phyloP scores from a whole-genome alignment of 306 rosid species.

The Fagus crenata region DNA sequence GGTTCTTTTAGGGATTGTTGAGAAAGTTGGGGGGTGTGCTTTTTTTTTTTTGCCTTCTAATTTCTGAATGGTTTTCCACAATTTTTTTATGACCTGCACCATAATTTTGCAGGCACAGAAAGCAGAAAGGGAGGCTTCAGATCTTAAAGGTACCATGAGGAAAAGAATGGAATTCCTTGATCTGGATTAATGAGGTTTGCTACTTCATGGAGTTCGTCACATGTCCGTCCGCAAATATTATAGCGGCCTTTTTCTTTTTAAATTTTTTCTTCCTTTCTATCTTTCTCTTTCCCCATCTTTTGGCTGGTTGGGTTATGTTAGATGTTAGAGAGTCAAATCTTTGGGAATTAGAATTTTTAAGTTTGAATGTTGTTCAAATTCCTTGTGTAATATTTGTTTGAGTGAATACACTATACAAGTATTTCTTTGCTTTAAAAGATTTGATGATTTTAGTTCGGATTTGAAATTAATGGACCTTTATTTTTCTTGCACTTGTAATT shows the following conservation, averaged over 20 bases:
- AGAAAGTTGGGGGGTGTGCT: neutral
- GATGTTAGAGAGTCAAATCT: constrained; percentile 29
- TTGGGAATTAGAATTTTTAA: constrained; percentile 29
- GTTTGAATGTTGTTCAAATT: constrained; percentile 35
- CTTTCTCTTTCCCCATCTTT: neutral
- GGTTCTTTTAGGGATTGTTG: neutral
- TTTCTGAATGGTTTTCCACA: neutral
- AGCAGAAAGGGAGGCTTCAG: constrained; percentile 82
- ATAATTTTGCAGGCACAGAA: constrained; percentile 69
- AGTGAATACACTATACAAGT: constrained; percentile 23
- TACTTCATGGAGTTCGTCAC: constrained; percentile 21
- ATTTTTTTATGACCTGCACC: neutral
- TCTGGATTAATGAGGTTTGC: constrained; percentile 46
- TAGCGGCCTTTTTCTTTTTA: constrained; percentile 40
- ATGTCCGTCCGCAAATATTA: constrained; percentile 54
- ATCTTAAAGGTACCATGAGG: constrained; percentile 90
- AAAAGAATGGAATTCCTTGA: constrained; percentile 95
- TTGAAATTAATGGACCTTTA: neutral
- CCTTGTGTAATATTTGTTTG: constrained; percentile 43
- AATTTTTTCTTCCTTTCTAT: neutral
- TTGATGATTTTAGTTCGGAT: constrained; percentile 7
- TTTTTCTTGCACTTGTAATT: neutral
- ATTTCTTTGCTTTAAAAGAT: constrained; percentile 17
- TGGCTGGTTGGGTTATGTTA: constrained; percentile 22
- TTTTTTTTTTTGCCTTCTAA: neutral